Evolutionary conservation across 2,329 filamentous ascomycete species (phyloP), one percentile per base, ranked within the genome.

Genomic region (Stromatinia cepivora): DNA sequence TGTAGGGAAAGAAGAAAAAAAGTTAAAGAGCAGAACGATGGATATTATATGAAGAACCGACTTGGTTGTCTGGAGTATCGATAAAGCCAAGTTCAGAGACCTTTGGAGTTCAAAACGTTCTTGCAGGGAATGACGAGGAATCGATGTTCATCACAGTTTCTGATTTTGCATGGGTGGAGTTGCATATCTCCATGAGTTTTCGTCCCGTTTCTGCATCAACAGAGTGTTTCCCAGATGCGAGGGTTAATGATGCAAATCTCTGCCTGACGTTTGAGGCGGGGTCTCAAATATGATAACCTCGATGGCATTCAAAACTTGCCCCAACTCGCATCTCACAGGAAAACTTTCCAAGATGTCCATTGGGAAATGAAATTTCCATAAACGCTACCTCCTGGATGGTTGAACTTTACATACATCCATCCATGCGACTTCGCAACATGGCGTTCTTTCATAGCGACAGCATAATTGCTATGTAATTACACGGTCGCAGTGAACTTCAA

Each of bases 141-240:
- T 71, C 71, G 72, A 74, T 73, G 73, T 75, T 75, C 70, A 71
- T 73, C 72, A 75, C 71, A 73, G 77, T 78, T 78, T 78, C 77
- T 75, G 72, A 78, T 77, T 75, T 73, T 76, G 74, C 77, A 77
- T 76, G 75, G 73, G 66, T 72, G 71, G 72, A 73, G 74, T 76
- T 76, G 75, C 75, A 77, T 67, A 73, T 75, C 73, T 75, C 69
- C 56, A 73, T 73, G 70, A 67, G 62, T 71, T 73, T 74, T 76
- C 72, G 62, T 77, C 74, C 73, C 72, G 73, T 77, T 77, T 76
- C 73, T 76, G 73, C 73, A 74, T 75, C 73, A 73, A 70, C 70
- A 73, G 74, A 70, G 72, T 71, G 76, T 77, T 77, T 77, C 73
- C 74, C 72, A 70, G 70, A 69, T 69, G 74, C 73, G 50, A 69